Conservation (phyloP, 2,329 filamentous ascomycete genomes). For the Venturiaceae sp. region DNA sequence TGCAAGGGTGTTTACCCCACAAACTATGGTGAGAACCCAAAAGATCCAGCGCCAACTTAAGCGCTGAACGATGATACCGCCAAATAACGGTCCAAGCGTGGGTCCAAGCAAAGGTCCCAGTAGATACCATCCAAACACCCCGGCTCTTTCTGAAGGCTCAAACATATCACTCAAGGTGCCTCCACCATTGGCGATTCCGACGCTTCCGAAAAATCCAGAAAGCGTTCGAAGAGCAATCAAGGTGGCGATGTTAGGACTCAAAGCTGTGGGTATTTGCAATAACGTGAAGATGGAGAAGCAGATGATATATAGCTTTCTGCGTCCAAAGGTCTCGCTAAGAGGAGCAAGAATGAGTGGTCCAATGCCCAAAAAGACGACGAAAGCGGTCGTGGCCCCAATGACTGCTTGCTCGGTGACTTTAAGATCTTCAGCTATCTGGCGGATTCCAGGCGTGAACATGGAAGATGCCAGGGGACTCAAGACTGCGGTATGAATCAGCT, state of each 20-base stretch:
- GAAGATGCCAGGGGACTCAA: slow-evolving; percentile 31
- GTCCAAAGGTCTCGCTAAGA: slow-evolving; percentile 8
- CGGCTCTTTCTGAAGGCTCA: slow-evolving; percentile 22
- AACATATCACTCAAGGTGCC: slow-evolving; percentile 29
- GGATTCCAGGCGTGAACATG: slow-evolving; percentile 23
- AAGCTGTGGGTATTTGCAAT: slow-evolving; percentile 55
- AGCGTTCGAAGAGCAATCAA: slow-evolving; percentile 52
- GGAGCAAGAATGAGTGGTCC: slow-evolving; percentile 17
- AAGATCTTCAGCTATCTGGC: slow-evolving; percentile 21
- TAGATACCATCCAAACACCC: slow-evolving; percentile 25
- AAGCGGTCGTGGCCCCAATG: slow-evolving; percentile 33
- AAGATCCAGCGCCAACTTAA: slow-evolving; percentile 39
- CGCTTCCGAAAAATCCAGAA: slow-evolving; percentile 18
- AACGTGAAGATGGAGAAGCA: slow-evolving; percentile 49
- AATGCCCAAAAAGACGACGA: slow-evolving; percentile 28
- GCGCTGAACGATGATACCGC: slow-evolving; percentile 33
- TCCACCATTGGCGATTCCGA: slow-evolving; percentile 26
- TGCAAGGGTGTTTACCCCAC: slow-evolving; percentile 13
- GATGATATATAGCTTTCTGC: slow-evolving; percentile 5
- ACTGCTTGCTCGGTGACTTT: slow-evolving; percentile 19
- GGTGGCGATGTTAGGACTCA: slow-evolving; percentile 42
- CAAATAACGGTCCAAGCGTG: slow-evolving; percentile 33
- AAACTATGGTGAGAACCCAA: slow-evolving; percentile 28
- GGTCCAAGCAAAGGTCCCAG: slow-evolving; percentile 28
- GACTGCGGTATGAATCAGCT: slow-evolving; percentile 19